Evolutionary conservation across 495 filamentous ascomycete species (phyloP).

Genomic region (Podospora fimiseda): DNA sequence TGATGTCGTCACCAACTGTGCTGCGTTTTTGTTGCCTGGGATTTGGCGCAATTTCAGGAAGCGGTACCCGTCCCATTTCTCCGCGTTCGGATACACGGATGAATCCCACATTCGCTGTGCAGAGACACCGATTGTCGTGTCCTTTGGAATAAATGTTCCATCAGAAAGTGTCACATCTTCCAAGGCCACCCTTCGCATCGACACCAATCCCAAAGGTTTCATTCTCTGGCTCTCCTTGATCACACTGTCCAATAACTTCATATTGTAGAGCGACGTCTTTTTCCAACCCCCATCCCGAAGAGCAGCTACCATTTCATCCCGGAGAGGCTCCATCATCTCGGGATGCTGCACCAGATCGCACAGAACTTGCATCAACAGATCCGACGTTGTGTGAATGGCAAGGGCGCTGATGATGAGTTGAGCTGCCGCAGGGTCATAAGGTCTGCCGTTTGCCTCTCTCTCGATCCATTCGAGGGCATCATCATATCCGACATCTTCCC

Average conservation of each 20-base stretch:
- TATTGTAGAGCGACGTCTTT: conserved; percentile 44
- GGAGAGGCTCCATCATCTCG: conserved; percentile 29
- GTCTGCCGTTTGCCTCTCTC: conserved; percentile 19
- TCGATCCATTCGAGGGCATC: conserved; percentile 36
- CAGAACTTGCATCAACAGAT: conserved; percentile 31
- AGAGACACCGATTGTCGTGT: conserved; percentile 34
- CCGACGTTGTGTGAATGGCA: conserved; percentile 33
- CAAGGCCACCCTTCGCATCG: conserved; percentile 36
- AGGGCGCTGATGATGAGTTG: conserved; percentile 26
- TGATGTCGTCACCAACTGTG: conserved; percentile 43
- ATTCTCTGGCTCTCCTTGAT: conserved; percentile 42
- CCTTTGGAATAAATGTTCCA: conserved; percentile 45
- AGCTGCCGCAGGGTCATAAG: conserved; percentile 23
- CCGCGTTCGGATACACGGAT: conserved; percentile 36
- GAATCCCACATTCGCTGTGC: conserved; percentile 31
- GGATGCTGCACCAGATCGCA: conserved; percentile 32
- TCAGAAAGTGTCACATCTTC: conserved; percentile 39
- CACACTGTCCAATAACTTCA: conserved; percentile 49
- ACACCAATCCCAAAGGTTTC: conserved; percentile 29
- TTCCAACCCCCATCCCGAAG: conserved; percentile 35
- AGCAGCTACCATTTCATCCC: conserved; percentile 31
- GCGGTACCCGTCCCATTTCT: conserved; percentile 41
- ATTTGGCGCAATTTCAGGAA: conserved; percentile 37
- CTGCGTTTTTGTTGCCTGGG: conserved; percentile 34
- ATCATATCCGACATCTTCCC: conserved; percentile 13